Base-by-base conservation (phyloP, 1,284 basidiomycete species). In the Irpex lacteus region DNA sequence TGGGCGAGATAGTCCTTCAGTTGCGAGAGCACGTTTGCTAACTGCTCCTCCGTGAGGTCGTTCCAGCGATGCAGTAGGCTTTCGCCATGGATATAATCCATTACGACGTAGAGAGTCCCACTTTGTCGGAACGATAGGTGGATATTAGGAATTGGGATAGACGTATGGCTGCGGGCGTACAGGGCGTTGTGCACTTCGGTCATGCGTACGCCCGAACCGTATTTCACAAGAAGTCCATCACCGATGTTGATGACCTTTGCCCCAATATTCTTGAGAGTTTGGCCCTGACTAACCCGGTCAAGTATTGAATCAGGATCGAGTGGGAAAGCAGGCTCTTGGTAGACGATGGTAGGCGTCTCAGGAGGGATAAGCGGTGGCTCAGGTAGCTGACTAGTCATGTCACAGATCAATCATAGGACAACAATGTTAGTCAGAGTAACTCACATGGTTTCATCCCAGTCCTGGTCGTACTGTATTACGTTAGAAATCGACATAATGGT, bases 161-260 rank as follows among this genome's bases (percentile, higher is more conserved):
- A 32, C 15, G 58, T 40, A 19, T 44, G 58, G 21, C n/a, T 32
- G 37, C 34, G 58, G 6, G 38, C 58, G 44, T 19, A 59, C 11
- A 59, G 15, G 5, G 58, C 37, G 58, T 49, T 49, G 38, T 49
- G 58, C 37, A 59, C 58, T 32, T 59, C 58, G 15, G 37, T 49
- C 36, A 59, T 59, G 38, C 58, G 36, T 11, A 49, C 44, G 38
- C 19, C 19, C 8, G 37, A 5, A 5, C 58, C 21, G 26, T 44
- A 44, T 32, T 59, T 59, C n/a, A 59, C 58, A 7, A 59, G 21
- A 21, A 59, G 58, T 15, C 58, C 58, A 13, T 49, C 58, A 8
- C 34, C 36, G 21, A 59, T 21, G 38, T 59, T 26, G 18, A 21
- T 21, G 5, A 49, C 37, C 11, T 19, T 59, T 32, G 58, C 37